Percentiles rank a stretch among this genome's conserved stretches.
phyloP scores from a whole-genome alignment of 805 yeast genomes.

The Metschnikowia gruessii region DNA sequence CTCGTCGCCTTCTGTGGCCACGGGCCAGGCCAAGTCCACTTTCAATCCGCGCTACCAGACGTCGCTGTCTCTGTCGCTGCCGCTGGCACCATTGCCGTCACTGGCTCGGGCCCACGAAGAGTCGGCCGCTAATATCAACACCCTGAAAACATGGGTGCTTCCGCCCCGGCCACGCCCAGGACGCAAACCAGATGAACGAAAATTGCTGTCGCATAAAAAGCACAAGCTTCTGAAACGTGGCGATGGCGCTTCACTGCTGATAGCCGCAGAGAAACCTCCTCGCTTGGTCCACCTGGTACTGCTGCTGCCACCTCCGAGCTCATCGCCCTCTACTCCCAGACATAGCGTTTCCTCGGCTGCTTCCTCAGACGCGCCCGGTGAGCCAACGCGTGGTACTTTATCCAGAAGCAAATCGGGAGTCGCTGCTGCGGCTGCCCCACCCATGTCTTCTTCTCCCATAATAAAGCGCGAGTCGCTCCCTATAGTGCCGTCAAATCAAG shows the following conservation, averaged over 20 bases:
- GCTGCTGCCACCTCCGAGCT: not conserved
- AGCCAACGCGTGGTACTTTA: not conserved
- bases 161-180: conserved; percentile 85
- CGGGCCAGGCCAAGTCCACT: conserved; percentile 26
- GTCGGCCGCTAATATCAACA: conserved; percentile 37
- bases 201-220: conserved; percentile 3
- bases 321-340: not conserved
- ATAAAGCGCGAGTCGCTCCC: not conserved
- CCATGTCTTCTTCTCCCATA: not conserved
- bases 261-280: not conserved
- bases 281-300: not conserved
- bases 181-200: conserved; percentile 32
- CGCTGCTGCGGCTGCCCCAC: not conserved
- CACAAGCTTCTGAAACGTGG: conserved; percentile 1
- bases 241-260: not conserved
- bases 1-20: conserved; percentile 18
- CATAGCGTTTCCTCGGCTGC: not conserved
- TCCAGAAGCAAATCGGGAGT: not conserved
- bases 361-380: not conserved
- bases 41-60: conserved; percentile 22
- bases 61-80: conserved; percentile 4
- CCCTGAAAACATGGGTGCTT: conserved; percentile 78
- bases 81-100: conserved; percentile 1
- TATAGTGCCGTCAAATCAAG: not conserved
- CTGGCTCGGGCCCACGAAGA: conserved; percentile 7